These are phyloP conservation scores for Chaetomium sp. DNA, from an alignment of 2,329 filamentous ascomycete genomes.

Conservation along the genomic window DNA sequence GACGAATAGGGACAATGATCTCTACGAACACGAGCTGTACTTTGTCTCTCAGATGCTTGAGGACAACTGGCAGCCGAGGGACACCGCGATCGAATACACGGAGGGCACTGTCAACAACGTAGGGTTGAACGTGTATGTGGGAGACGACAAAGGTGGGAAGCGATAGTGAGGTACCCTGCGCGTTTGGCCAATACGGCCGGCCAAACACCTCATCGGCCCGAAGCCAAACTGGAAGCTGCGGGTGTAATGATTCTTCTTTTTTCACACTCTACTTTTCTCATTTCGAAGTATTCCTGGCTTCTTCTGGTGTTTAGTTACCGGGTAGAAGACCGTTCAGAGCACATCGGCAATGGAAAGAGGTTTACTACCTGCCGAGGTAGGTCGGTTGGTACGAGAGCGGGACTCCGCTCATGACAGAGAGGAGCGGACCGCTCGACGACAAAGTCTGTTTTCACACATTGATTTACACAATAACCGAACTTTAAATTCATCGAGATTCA, in stretches of 20 bases:
- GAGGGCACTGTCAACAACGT: conserved; percentile 3
- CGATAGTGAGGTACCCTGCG: neutral
- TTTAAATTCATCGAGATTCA: neutral
- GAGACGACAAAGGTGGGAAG: neutral
- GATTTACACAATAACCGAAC: neutral
- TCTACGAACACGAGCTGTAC: conserved; percentile 27
- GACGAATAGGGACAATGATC: conserved; percentile 15
- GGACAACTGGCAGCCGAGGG: conserved; percentile 24
- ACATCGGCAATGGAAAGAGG: too few relatives aligned
- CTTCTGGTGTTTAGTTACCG: neutral
- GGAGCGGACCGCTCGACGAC: neutral
- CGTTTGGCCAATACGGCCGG: neutral
- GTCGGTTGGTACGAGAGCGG: neutral
- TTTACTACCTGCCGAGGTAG: too few relatives aligned
- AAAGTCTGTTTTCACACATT: neutral
- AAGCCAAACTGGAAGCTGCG: neutral
- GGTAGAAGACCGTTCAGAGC: too few relatives aligned
- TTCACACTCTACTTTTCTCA: neutral
- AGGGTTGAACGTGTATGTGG: conserved; percentile 1
- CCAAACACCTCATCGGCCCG: too few relatives aligned
- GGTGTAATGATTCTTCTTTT: too few relatives aligned
- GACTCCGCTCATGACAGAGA: neutral
- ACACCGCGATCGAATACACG: conserved; percentile 18
- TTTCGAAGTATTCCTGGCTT: neutral
- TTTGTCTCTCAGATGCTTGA: conserved; percentile 28